These are phyloP conservation scores for Drechslerella stenobrocha DNA, from an alignment of 2,329 filamentous ascomycete species.

Conservation along the genomic window DNA sequence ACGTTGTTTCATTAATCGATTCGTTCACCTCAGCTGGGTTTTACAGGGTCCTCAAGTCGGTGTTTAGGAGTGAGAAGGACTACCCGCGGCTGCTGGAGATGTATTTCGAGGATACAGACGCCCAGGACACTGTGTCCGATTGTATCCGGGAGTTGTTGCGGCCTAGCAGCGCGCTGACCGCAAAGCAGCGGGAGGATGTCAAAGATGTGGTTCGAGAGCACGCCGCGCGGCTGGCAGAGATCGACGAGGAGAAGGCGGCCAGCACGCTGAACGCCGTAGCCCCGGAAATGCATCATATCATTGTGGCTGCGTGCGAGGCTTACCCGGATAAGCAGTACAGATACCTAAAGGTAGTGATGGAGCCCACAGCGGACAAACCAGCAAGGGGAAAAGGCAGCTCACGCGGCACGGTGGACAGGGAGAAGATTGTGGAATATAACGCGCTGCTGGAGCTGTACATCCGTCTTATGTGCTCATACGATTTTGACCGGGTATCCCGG, in stretches of 20 bases:
- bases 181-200: conserved; percentile 73
- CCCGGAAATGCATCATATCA: conserved; percentile 67
- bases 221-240: conserved; percentile 67
- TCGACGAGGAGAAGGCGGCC: conserved; percentile 69
- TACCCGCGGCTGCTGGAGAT: conserved; percentile 76
- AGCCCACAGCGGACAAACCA: conserved; percentile 58
- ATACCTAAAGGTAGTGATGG: conserved; percentile 77
- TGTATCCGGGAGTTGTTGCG: conserved; percentile 76
- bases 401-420: conserved; percentile 20
- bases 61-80: conserved; percentile 77
- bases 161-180: conserved; percentile 65
- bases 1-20: conserved; percentile 74
- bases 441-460: conserved; percentile 81
- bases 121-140: conserved; percentile 74
- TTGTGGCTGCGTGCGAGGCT: conserved; percentile 66
- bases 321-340: conserved; percentile 69
- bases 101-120: conserved; percentile 82
- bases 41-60: conserved; percentile 86
- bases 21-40: conserved; percentile 79
- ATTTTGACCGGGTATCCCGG: conserved; percentile 78
- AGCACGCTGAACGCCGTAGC: conserved; percentile 66
- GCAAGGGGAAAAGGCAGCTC: conserved; percentile 10
- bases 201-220: conserved; percentile 68
- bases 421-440: conserved; percentile 54
- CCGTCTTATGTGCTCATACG: conserved; percentile 84